These are phyloP conservation scores for Fusarium sp. DNA, from an alignment of 2,329 filamentous ascomycete genomes.

Conservation along the genomic window DNA sequence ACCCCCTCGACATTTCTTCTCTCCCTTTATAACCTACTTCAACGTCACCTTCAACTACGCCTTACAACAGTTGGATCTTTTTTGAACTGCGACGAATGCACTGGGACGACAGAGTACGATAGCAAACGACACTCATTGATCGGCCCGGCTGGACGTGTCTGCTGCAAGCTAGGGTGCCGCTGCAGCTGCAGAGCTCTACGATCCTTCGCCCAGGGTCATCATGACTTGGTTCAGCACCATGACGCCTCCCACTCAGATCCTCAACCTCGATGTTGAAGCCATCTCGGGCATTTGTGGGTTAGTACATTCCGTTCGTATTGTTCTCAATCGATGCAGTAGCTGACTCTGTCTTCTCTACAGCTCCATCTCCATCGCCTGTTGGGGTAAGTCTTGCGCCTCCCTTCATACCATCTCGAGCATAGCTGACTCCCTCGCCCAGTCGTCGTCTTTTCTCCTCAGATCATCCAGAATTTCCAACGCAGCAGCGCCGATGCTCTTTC, in stretches of 20 bases:
- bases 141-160: constrained; percentile 9
- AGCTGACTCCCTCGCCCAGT: constrained; percentile 59
- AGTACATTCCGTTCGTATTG: constrained; percentile 51
- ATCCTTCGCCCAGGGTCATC: constrained; percentile 35
- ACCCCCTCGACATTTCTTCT: constrained; percentile 20
- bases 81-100: constrained; percentile 16
- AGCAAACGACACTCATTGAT: not conserved
- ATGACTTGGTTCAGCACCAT: constrained; percentile 50
- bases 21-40: constrained; percentile 33
- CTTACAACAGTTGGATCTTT: not conserved
- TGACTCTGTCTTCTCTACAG: constrained; percentile 56
- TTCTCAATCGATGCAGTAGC: not conserved
- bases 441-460: constrained; percentile 96
- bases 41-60: constrained; percentile 2
- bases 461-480: constrained; percentile 92
- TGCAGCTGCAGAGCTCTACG: constrained; percentile 18
- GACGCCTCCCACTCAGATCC: constrained; percentile 66
- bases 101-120: constrained; percentile 4
- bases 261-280: constrained; percentile 87
- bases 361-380: constrained; percentile 96
- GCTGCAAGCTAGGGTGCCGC: constrained; percentile 13
- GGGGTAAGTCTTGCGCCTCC: constrained; percentile 61
- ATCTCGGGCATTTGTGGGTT: constrained; percentile 92
- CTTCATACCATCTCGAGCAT: constrained; percentile 1
- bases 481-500: constrained; percentile 89